phyloP scores from a whole-genome alignment of 495 filamentous ascomycete genomes.

The Neurospora sp. region DNA sequence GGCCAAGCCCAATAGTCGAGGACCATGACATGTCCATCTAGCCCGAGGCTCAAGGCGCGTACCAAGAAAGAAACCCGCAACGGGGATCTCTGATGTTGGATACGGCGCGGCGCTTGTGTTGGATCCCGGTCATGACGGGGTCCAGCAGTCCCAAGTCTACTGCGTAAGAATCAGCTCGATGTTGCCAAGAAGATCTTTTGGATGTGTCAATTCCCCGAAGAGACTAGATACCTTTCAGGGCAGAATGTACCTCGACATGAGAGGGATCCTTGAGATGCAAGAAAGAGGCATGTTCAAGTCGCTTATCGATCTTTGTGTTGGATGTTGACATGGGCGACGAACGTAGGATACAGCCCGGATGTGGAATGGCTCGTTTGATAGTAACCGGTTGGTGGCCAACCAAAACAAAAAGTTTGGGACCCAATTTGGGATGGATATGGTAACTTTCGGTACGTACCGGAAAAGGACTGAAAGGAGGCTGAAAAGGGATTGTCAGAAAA shows the following conservation, averaged over 20 bases:
- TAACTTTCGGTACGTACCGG: not conserved
- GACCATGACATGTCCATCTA: not conserved
- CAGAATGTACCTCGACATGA: not conserved
- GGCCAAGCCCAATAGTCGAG: not conserved
- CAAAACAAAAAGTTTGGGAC: not conserved
- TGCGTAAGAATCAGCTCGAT: not conserved
- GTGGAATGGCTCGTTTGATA: not conserved
- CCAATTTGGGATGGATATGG: not conserved
- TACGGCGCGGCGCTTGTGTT: not conserved
- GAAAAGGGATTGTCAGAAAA: not conserved
- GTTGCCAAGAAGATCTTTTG: not conserved
- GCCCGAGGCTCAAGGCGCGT: not conserved
- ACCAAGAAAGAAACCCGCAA: not conserved
- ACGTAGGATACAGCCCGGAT: not conserved
- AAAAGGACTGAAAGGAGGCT: not conserved
- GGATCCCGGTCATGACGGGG: not conserved
- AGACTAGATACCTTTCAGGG: not conserved
- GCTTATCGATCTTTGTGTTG: not conserved
- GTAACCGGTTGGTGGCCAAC: not conserved
- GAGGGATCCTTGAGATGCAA: not conserved
- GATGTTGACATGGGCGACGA: not conserved
- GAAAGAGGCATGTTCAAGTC: not conserved
- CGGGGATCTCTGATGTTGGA: not conserved
- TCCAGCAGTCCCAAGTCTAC: not conserved
- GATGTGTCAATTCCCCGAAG: not conserved